Base-by-base conservation (phyloP, 192 early-diverging fungal genomes). In the Linnemannia zychae region DNA sequence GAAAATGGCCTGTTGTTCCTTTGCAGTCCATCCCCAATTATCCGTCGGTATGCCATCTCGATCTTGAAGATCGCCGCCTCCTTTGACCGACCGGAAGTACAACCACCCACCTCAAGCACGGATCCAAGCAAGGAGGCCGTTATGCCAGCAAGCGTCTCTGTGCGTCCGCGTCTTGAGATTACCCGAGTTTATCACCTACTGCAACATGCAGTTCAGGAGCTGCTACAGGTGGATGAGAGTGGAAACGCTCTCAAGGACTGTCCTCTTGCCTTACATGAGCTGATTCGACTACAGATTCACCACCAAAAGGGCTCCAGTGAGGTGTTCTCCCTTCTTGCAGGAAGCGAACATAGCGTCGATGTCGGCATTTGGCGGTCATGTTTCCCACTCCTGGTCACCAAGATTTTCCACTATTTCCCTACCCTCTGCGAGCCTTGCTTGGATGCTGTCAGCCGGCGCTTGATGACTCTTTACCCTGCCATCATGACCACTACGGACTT, bases 1-100 rank as follows among this genome's bases (percentile, higher is more conserved):
- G 90, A 90, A 15, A 90, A 91, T 36, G 97, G 96, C 0, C 78
- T 98, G 24, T 79, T 96, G 11, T 95, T 93, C 68, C 81, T 98
- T 38, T 94, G 91, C 67, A 93, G 89, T 34, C 88, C 87, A 24
- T 87, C 87, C 11, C 85, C 91, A 40, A 52, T 77, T 1, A 90
- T 96, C 28, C 92, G 96, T 37, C 81, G 89, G 28, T 86, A 88
- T 20, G 96, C 93, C 20, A 88, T 95, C 24, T 78, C 90, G 20
- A 89, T 96, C 18, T 71, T 97, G 33, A 84, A 91, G 46, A 65
- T 91, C 16, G 89, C 90, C 6, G 86, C 89, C 12, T 71, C 89
- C 24, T 88, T 96, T 22, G 92, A 94, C 18, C 77, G 78, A 18
- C 67, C 83, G 6, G 83, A 85, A 17, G 2, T n/a, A 24, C 46